Evolutionary conservation across 345 rosid genomes (phyloP), one percentile per base, ranked within the genome.

Genomic region (Nasturtium officinale): DNA sequence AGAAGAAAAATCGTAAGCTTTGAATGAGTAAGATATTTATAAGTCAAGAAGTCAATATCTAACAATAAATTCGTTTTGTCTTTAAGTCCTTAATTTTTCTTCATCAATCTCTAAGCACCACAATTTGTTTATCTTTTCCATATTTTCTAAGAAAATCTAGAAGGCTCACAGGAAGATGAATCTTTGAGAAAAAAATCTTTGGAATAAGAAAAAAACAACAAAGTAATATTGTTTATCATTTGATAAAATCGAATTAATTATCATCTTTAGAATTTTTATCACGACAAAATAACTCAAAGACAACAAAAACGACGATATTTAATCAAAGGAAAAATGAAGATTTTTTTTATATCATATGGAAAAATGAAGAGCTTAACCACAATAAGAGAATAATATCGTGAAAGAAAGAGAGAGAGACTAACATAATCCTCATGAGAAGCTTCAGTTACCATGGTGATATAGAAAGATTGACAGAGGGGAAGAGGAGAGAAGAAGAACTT

Each of bases 361-460:
- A 66, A 53, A 74, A 10, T 25, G 17, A 66, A 47, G 72, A 74
- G 60, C 61, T 28, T 32, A 65, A 47, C 26, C 77, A 65, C 52
- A 47, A 40, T 26, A 26, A 56, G 16, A 7, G 18, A 30, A 32
- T n/a, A 21, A 63, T 10, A 20, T 25, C 20, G 54, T 32, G 38
- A 56, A 17, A 73, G 5, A 26, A 3, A 33, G 61, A 38, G 47
- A 65, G 33, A 35, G 66, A 23, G 50, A 72, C 86, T 74, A 50
- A 83, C 83, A 52, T 73, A 5, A 58, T 43, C 46, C 18, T 71
- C 51, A n/a, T 61, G 61, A 32, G 69, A 64, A 29, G 75, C 62
- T 78, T 80, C 61, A 59, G 71, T 37, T 67, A 65, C 77, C 86
- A 78, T 80, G 46, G 59, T 61, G 67, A 20, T 56, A 54, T 48